Conservation (phyloP, 1,139 yeast species). For the Saccharomyces hybrid region DNA sequence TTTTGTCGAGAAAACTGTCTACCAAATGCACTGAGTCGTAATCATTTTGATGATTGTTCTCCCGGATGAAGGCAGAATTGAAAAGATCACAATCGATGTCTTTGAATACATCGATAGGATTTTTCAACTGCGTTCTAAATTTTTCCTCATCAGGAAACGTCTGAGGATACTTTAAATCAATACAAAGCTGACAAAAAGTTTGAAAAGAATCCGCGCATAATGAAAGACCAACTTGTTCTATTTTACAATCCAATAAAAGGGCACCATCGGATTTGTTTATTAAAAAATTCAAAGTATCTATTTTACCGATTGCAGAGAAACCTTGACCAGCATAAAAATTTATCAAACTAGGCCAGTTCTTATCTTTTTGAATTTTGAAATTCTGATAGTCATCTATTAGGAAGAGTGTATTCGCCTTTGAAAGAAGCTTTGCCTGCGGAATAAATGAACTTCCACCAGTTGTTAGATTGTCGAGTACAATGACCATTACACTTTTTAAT, state of each 20-base stretch:
- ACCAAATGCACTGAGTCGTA: conserved; percentile 11
- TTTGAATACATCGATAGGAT: conserved; percentile 41
- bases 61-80: conserved; percentile 4
- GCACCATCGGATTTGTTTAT: background rate
- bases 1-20: conserved; percentile 15
- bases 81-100: conserved; percentile 38
- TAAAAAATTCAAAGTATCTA: conserved; percentile 7
- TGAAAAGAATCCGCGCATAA: conserved; percentile 83
- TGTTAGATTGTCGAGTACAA: conserved; percentile 40
- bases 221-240: conserved; percentile 46
- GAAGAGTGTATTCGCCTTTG: conserved; percentile 38
- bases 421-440: conserved; percentile 18
- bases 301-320: conserved; percentile 21
- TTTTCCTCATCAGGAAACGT: conserved; percentile 50
- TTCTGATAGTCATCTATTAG: conserved; percentile 50
- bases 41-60: background rate
- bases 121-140: conserved; percentile 36
- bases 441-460: conserved; percentile 4
- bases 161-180: conserved; percentile 66
- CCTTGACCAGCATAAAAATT: conserved; percentile 19
- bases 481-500: conserved; percentile 44
- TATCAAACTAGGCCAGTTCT: conserved; percentile 18
- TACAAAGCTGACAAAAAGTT: conserved; percentile 56
- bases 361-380: conserved; percentile 24
- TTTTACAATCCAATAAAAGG: conserved; percentile 18